These are phyloP conservation scores for Chaetoceros muelleri DNA, from an alignment of 108 stramenopile species.

Conservation along the genomic window DNA sequence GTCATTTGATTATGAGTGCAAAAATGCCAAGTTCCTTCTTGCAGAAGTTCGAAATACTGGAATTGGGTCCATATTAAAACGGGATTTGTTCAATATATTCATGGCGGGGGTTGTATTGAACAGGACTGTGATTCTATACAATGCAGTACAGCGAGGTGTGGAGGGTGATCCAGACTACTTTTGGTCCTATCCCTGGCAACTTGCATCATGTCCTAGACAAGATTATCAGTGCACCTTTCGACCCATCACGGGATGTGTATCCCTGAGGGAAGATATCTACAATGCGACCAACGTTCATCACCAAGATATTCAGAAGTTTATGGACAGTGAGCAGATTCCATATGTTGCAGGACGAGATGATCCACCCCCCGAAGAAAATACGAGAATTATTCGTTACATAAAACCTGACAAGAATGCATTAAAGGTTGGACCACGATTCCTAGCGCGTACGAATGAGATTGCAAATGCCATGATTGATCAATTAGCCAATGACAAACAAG, in stretches of 20 bases:
- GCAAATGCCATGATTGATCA: background rate
- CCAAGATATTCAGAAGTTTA: background rate
- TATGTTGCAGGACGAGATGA: background rate
- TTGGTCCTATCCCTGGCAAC: background rate
- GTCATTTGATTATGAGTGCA: slow-evolving; percentile 44
- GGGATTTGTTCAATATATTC: slow-evolving; percentile 17
- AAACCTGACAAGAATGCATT: background rate
- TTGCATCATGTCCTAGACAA: background rate
- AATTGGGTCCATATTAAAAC: slow-evolving; percentile 23
- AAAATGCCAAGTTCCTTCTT: slow-evolving; percentile 27
- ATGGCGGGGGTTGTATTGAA: slow-evolving; percentile 27
- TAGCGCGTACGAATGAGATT: background rate
- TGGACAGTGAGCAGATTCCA: no score
- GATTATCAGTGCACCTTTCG: background rate
- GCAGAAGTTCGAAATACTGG: slow-evolving; percentile 18
- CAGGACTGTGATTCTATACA: slow-evolving; percentile 27
- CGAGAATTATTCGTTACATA: background rate
- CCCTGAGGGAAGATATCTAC: background rate
- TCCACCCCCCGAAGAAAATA: no score
- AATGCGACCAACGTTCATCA: background rate
- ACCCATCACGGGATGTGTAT: background rate
- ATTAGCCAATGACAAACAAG: background rate
- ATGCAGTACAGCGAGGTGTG: background rate
- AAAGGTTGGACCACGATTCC: background rate
- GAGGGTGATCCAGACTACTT: no score